Conservation (phyloP, 2,329 filamentous ascomycete species). For the Calonectria hawksworthii region DNA sequence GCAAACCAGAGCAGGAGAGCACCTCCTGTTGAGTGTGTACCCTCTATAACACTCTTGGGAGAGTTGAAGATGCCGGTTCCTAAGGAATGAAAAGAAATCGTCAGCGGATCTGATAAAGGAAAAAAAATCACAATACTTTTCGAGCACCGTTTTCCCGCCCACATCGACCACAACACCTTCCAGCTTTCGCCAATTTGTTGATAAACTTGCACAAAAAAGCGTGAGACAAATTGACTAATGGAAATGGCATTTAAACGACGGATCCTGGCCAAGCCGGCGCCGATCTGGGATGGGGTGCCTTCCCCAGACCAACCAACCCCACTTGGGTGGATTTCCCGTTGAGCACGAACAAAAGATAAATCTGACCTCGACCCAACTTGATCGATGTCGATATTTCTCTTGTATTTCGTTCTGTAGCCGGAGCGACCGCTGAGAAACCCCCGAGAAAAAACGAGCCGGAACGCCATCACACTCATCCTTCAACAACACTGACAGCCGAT, state of each 20-base stretch:
- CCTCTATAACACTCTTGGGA: constrained; percentile 50
- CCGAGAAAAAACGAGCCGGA: too few relatives aligned
- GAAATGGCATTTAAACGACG: constrained; percentile 19
- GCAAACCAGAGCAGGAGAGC: constrained; percentile 58
- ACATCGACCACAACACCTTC: not conserved
- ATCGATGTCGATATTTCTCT: not conserved
- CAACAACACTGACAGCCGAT: too few relatives aligned
- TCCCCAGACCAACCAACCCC: constrained; percentile 31
- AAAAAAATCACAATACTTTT: not conserved
- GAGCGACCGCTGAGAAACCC: too few relatives aligned
- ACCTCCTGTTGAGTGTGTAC: constrained; percentile 50
- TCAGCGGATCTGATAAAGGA: constrained; percentile 26
- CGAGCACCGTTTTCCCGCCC: not conserved
- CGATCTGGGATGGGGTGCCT: constrained; percentile 6
- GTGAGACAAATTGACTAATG: constrained; percentile 9
- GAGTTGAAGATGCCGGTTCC: constrained; percentile 56
- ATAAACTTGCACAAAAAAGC: not conserved
- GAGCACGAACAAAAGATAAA: constrained; percentile 34
- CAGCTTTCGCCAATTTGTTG: not conserved
- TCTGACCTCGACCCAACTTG: constrained; percentile 38
- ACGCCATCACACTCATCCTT: not conserved
- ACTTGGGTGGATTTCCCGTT: constrained; percentile 33
- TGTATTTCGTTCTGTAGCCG: not conserved
- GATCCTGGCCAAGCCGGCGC: constrained; percentile 23
- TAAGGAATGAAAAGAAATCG: constrained; percentile 16